phyloP scores from a whole-genome alignment of 306 rosid species.

The Neltuma alba region DNA sequence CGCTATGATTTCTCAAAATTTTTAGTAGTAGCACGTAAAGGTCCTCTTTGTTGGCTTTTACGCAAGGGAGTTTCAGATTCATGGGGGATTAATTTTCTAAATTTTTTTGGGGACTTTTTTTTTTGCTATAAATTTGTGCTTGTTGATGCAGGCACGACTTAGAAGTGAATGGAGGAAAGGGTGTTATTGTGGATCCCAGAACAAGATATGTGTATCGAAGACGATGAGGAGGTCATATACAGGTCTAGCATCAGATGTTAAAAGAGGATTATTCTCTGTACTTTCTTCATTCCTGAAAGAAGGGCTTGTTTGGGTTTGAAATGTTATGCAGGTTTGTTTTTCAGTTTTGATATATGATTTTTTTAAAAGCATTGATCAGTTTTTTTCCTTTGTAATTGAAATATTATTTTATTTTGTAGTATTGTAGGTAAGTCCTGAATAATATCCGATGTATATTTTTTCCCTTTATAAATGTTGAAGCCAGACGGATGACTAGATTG shows the following conservation, averaged over 20 bases:
- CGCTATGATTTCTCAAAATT: neutral
- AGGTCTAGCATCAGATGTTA: conserved; percentile 17
- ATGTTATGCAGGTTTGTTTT: conserved; percentile 38
- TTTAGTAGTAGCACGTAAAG: neutral
- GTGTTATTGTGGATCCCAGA: conserved; percentile 82
- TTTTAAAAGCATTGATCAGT: conserved; percentile 33
- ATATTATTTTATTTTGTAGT: conserved; percentile 30
- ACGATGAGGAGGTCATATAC: conserved; percentile 43
- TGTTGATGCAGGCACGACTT: conserved; percentile 72
- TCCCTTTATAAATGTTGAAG: neutral
- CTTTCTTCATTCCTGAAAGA: conserved; percentile 39
- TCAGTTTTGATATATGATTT: neutral
- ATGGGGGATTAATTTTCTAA: neutral
- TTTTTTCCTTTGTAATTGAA: conserved; percentile 26
- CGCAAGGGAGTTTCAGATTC: conserved; percentile 4
- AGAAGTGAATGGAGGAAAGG: conserved; percentile 94
- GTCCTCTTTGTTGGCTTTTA: neutral
- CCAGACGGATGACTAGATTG: conserved; percentile 18
- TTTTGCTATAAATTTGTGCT: conserved; percentile 30
- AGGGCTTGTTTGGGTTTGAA: conserved; percentile 33
- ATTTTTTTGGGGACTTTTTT: neutral
- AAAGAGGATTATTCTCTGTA: conserved; percentile 33
- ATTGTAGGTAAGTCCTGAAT: conserved; percentile 12
- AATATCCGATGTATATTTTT: neutral
- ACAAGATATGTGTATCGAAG: conserved; percentile 80